These are phyloP conservation scores for Collariella sp. DNA, from an alignment of 495 filamentous ascomycete genomes.

Conservation along the genomic window DNA sequence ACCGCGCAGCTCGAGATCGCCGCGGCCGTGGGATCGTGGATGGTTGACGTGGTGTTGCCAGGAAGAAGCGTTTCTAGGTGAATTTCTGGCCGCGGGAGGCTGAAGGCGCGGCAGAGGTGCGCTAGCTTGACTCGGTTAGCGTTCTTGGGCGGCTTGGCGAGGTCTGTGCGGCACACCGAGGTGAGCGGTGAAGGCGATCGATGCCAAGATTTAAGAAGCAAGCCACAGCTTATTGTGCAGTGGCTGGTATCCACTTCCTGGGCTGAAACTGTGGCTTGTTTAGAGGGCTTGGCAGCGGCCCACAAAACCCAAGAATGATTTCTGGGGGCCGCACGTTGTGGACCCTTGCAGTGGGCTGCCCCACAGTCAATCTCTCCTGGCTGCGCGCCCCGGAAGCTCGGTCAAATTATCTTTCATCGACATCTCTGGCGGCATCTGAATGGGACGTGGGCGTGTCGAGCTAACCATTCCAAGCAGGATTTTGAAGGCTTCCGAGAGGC, in stretches of 20 bases:
- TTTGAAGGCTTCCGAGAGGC: too few species aligned
- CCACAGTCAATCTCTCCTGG: too few species aligned
- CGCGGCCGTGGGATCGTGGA: constrained; percentile 4
- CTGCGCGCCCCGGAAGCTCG: too few species aligned
- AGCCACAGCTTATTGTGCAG: not conserved
- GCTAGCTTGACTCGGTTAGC: constrained; percentile 14
- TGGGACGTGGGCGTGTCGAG: too few species aligned
- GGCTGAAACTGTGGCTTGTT: not conserved
- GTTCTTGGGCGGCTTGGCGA: not conserved
- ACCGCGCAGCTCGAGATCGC: constrained; percentile 1
- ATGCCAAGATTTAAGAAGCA: too few species aligned
- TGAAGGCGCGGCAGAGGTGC: constrained; percentile 18
- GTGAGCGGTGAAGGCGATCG: not conserved
- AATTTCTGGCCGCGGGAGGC: constrained; percentile 21
- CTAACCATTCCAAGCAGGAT: too few species aligned
- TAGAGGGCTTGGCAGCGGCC: not conserved
- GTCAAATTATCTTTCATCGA: not conserved
- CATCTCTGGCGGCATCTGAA: not conserved
- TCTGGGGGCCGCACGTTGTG: not conserved
- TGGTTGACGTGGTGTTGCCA: constrained; percentile 3
- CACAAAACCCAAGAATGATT: not conserved
- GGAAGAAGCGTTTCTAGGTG: constrained; percentile 7
- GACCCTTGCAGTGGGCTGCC: too few species aligned
- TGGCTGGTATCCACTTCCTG: not conserved
- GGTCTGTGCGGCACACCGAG: not conserved